Conservation (phyloP, 129 eudicot species). For the Saposhnikovia divaricata region DNA sequence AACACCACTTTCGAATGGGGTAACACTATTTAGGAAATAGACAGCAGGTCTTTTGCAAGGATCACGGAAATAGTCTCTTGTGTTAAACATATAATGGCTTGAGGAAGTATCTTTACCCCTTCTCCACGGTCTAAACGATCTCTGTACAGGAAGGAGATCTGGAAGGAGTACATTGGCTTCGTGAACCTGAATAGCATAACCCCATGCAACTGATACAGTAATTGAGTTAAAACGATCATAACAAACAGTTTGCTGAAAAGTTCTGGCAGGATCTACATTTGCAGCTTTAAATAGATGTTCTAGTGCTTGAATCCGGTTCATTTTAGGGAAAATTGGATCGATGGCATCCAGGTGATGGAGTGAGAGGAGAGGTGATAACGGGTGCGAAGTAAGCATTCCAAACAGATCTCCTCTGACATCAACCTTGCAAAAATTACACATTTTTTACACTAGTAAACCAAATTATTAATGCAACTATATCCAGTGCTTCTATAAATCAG, state of each 20-base stretch:
- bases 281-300: conserved; percentile 61
- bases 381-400: conserved; percentile 79
- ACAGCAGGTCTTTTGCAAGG: conserved; percentile 46
- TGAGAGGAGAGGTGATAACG: conserved; percentile 58
- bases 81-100: conserved; percentile 57
- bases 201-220: conserved; percentile 73
- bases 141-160: conserved; percentile 43
- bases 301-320: conserved; percentile 39
- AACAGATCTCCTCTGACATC: conserved; percentile 62
- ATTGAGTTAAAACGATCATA: conserved; percentile 45
- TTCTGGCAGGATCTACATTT: conserved; percentile 44
- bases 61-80: conserved; percentile 37
- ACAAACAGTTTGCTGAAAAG: conserved; percentile 75
- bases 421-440: conserved; percentile 28
- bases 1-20: conserved; percentile 20
- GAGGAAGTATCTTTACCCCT: conserved; percentile 31
- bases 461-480: background rate
- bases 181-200: conserved; percentile 62
- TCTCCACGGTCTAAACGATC: conserved; percentile 64
- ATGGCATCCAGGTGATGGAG: conserved; percentile 78
- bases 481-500: background rate
- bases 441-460: background rate
- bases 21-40: conserved; percentile 46
- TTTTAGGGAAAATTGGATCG: conserved; percentile 72
- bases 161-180: conserved; percentile 67